A percentile compares a stretch with the other conserved stretches of the same genome.
phyloP scores from a whole-genome alignment of 192 early-diverging fungal genomes.

The Entophlyctis helioformis region DNA sequence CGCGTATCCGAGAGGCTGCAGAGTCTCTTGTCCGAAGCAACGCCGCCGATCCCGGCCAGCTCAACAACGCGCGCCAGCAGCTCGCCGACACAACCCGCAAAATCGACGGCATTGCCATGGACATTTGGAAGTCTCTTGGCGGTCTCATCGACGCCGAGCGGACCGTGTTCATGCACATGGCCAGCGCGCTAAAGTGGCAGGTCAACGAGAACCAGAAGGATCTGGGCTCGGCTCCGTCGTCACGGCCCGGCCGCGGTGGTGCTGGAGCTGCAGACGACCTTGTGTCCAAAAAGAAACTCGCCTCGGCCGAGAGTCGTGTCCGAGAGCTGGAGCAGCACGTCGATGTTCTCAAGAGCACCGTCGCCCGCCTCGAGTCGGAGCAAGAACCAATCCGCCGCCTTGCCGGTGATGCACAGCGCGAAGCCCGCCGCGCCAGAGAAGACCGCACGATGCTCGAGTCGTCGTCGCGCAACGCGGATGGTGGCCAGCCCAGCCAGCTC shows the following conservation, averaged over 20 bases:
- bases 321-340: constrained; percentile 28
- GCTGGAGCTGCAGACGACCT: constrained; percentile 3
- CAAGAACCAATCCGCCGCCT: constrained; percentile 7
- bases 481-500: background rate
- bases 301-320: constrained; percentile 20
- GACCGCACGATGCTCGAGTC: constrained; percentile 5
- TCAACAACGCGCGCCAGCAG: constrained; percentile 15
- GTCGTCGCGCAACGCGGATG: background rate
- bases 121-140: constrained; percentile 16
- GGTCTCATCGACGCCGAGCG: constrained; percentile 28
- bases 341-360: constrained; percentile 16
- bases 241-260: background rate
- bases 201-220: constrained; percentile 2
- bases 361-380: constrained; percentile 21
- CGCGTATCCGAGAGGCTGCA: constrained; percentile 30
- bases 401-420: constrained; percentile 1
- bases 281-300: constrained; percentile 11
- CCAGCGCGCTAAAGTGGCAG: constrained; percentile 18
- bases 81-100: constrained; percentile 15
- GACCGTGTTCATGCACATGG: constrained; percentile 28
- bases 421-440: background rate
- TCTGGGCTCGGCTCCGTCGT: background rate
- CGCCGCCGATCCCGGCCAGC: no score
- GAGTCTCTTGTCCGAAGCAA: no score
- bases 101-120: constrained; percentile 24